These are phyloP conservation scores for Zygoascus biomembranicola DNA, from an alignment of 805 yeast species.

Conservation along the genomic window DNA sequence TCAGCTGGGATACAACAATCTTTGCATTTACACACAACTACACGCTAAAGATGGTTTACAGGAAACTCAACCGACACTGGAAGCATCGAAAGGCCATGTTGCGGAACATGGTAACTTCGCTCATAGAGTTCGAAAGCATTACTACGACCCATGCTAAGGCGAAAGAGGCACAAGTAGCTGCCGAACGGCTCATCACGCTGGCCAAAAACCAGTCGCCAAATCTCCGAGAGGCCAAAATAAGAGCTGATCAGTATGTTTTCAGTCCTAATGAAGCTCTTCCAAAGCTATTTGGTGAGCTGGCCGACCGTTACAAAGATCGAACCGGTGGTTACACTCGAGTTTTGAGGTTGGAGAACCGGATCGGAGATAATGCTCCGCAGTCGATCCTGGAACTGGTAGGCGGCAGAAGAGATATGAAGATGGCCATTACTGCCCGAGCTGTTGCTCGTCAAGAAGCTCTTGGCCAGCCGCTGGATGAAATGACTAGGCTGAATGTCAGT, in stretches of 20 bases:
- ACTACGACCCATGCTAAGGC: constrained; percentile 72
- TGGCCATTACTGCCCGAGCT: constrained; percentile 70
- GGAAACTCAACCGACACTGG: constrained; percentile 34
- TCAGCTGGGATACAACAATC: neutral
- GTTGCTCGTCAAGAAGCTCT: constrained; percentile 75
- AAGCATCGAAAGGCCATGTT: constrained; percentile 49
- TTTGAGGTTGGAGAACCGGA: constrained; percentile 71
- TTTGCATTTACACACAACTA: neutral
- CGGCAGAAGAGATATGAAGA: constrained; percentile 58
- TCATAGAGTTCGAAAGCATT: constrained; percentile 62
- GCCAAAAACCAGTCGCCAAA: constrained; percentile 36
- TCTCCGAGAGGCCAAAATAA: constrained; percentile 15
- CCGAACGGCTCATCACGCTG: constrained; percentile 56
- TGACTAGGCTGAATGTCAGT: constrained; percentile 50
- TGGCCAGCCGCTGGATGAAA: constrained; percentile 41
- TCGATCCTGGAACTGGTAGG: constrained; percentile 83
- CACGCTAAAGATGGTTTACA: constrained; percentile 11
- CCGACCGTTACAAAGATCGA: constrained; percentile 54
- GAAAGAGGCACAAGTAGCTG: constrained; percentile 53
- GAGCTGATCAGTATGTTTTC: constrained; percentile 37
- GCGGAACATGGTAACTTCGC: constrained; percentile 57
- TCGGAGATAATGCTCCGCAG: constrained; percentile 87
- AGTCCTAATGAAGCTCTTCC: constrained; percentile 45
- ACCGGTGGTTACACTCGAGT: constrained; percentile 82
- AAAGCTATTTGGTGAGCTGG: constrained; percentile 59